Base-by-base conservation (phyloP, 2,329 filamentous ascomycete genomes). In the Emericellopsis atlantica region DNA sequence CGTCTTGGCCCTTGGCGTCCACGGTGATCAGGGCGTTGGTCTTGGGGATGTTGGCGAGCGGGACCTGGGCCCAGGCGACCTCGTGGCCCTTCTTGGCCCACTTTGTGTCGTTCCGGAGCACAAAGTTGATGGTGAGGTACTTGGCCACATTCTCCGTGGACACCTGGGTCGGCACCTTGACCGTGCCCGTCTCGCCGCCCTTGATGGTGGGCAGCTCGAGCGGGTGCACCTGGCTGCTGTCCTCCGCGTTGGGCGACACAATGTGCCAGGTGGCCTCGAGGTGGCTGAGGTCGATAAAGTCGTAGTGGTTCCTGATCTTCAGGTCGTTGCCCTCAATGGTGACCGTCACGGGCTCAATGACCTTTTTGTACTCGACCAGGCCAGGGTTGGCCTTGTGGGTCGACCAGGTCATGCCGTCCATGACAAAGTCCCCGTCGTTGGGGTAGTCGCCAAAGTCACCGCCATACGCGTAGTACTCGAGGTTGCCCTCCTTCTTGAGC, bases 361-460 rank as follows among this genome's bases (percentile, higher is more conserved):
- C 69, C 52, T 74, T 78, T 49, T 76, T 75, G 34, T 68, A 63
- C 50, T 81, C 75, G 2, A 61, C 49, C 39, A 81, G 49, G 0
- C 75, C 76, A 2, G 73, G 74, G 0, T 67, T 74, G 0, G 76
- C 70, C 11, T 64, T 60, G 48, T 81, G 76, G 14, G 64, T 59
- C 39, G 68, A 72, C 48, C 64, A 64, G 22, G 70, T 58, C 5
- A 80, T 51, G 1, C 76, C 76, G 47, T 79, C 76, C 69, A 79
- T 75, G 44, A 79, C 72, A 46, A 80, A 81, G 0, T 69, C 73
- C 2, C 65, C 65, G 43, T 80, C 76, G 44, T 80, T 74, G 0
- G 76, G 76, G 2, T 60, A 52, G 43, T 81, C 76, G 1, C 69
- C 73, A 55, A 79, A 81, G 49, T 81, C 74, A 9, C 76, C 74